Percentiles rank a stretch among this genome's conserved stretches.
phyloP scores from a whole-genome alignment of 2,329 filamentous ascomycete genomes.

The Aspergillus bombycis region DNA sequence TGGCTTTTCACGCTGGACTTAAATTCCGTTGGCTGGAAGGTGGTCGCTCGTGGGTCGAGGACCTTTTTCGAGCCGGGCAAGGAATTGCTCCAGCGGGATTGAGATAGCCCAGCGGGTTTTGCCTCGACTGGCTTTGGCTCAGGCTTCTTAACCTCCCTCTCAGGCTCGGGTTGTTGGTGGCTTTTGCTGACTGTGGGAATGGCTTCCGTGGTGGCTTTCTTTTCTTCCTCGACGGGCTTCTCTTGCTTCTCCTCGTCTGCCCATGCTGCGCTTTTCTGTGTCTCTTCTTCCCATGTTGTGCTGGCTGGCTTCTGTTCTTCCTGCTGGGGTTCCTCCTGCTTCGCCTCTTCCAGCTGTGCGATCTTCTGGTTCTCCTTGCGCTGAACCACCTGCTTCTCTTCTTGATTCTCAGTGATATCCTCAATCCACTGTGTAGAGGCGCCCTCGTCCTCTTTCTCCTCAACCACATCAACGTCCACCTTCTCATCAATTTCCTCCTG shows the following conservation, averaged over 20 bases:
- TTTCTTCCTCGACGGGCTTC: neutral
- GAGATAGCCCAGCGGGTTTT: neutral
- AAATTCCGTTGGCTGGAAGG: conserved; percentile 3
- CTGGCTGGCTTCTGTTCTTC: neutral
- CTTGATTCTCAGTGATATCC: neutral
- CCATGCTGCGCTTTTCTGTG: neutral
- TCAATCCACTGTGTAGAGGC: neutral
- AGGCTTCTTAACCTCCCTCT: neutral
- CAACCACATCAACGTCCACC: neutral
- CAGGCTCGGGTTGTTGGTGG: neutral
- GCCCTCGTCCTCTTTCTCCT: neutral
- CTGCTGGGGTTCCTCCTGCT: neutral
- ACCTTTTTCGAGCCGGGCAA: neutral
- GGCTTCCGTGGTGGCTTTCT: neutral
- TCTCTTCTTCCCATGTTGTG: neutral
- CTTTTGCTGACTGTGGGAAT: neutral
- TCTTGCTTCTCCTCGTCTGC: neutral
- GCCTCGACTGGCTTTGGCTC: neutral
- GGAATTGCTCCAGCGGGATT: neutral
- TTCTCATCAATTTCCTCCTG: neutral
- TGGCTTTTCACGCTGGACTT: neutral
- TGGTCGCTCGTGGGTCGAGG: neutral
- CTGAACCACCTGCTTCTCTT: neutral
- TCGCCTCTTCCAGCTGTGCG: neutral
- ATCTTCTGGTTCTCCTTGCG: neutral